Conservation (phyloP, 805 yeast species). For the Suhomyces emberorum region DNA sequence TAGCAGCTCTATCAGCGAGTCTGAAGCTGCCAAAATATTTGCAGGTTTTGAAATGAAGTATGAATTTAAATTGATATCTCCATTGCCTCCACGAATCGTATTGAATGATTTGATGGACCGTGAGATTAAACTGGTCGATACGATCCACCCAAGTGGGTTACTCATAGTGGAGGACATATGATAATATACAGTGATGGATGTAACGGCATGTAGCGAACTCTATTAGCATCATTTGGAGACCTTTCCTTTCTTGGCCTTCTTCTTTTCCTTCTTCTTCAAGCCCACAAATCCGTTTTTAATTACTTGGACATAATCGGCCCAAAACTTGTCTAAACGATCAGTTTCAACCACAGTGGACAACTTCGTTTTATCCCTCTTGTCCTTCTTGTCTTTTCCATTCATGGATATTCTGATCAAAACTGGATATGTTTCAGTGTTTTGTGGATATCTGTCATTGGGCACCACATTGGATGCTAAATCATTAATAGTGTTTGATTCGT, state of each 20-base stretch:
- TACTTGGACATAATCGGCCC: slow-evolving; percentile 69
- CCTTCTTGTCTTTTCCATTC: slow-evolving; percentile 40
- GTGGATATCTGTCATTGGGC: slow-evolving; percentile 10
- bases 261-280: slow-evolving; percentile 77
- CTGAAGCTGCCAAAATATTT: slow-evolving; percentile 23
- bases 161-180: slow-evolving; percentile 57
- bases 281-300: slow-evolving; percentile 74
- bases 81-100: slow-evolving; percentile 35
- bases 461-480: slow-evolving; percentile 38
- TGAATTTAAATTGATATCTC: slow-evolving; percentile 32
- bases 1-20: slow-evolving; percentile 17
- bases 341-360: slow-evolving; percentile 70
- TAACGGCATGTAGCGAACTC: background rate
- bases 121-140: slow-evolving; percentile 59
- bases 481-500: slow-evolving; percentile 11
- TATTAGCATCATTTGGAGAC: slow-evolving; percentile 19
- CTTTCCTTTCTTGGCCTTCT: slow-evolving; percentile 57
- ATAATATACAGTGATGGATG: background rate
- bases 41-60: slow-evolving; percentile 22
- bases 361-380: slow-evolving; percentile 52
- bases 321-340: slow-evolving; percentile 62
- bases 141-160: slow-evolving; percentile 40
- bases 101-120: slow-evolving; percentile 37
- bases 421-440: slow-evolving; percentile 45
- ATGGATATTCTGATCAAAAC: slow-evolving; percentile 66